A percentile compares a stretch with the other conserved stretches of the same genome.
These are phyloP conservation scores for Cymbomonas tetramitiformis DNA, from an alignment of 139 green algal genomes.

Conservation along the genomic window DNA sequence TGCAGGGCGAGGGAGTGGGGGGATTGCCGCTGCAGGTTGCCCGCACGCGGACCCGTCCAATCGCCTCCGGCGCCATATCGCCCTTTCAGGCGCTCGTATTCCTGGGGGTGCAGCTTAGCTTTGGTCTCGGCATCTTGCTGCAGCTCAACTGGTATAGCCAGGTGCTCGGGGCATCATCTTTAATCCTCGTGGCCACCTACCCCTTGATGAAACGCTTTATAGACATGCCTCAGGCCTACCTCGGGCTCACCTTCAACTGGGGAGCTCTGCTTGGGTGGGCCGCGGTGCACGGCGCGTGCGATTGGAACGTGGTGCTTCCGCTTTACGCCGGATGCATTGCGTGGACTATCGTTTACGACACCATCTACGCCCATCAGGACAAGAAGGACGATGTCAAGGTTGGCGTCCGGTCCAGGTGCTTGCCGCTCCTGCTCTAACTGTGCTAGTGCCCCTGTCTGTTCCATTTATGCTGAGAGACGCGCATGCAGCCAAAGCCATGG, in stretches of 20 bases:
- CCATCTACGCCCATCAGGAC: slow-evolving; percentile 96
- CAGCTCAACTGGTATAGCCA: slow-evolving; percentile 85
- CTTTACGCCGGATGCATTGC: slow-evolving; percentile 55
- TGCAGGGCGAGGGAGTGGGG: too few species aligned
- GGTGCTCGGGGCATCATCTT: slow-evolving; percentile 66
- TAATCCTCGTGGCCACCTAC: slow-evolving; percentile 80
- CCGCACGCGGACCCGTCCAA: slow-evolving; percentile 21
- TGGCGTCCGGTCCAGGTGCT: slow-evolving; percentile 85
- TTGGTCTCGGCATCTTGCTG: slow-evolving; percentile 70
- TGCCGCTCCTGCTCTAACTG: too few species aligned
- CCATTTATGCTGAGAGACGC: too few species aligned
- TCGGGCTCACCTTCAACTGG: slow-evolving; percentile 96
- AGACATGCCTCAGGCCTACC: slow-evolving; percentile 57
- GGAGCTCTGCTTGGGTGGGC: slow-evolving; percentile 81
- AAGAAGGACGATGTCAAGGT: slow-evolving; percentile 65
- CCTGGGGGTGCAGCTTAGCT: slow-evolving; percentile 59
- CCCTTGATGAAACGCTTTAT: slow-evolving; percentile 90
- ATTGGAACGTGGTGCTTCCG: slow-evolving; percentile 59
- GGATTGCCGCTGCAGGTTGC: slow-evolving; percentile 6
- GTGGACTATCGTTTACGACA: slow-evolving; percentile 97
- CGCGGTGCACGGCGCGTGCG: slow-evolving; percentile 50
- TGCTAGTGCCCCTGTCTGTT: too few species aligned
- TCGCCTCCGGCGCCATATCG: slow-evolving; percentile 24
- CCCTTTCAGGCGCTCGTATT: slow-evolving; percentile 34
- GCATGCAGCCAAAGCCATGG: too few species aligned